Percentiles rank a stretch among this genome's conserved stretches.
These are phyloP conservation scores for Kodamaea plutei DNA, from an alignment of 1,139 yeast species.

Conservation along the genomic window DNA sequence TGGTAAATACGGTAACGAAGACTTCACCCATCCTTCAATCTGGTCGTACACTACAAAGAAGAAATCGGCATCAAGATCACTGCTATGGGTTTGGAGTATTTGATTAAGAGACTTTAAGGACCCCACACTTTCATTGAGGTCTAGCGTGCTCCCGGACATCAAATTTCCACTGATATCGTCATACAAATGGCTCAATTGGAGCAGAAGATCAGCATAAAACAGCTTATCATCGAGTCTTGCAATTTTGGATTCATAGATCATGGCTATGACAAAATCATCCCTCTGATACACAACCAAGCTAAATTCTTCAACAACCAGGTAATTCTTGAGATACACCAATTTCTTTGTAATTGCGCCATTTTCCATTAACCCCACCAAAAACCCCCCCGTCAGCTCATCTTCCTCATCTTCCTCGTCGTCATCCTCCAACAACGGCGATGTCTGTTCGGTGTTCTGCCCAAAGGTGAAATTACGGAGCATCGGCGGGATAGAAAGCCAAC, in stretches of 20 bases:
- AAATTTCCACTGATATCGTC: slow-evolving; percentile 24
- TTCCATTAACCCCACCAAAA: slow-evolving; percentile 23
- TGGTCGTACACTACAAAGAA: slow-evolving; percentile 35
- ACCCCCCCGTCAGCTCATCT: slow-evolving; percentile 20
- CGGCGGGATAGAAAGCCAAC: slow-evolving; percentile 28
- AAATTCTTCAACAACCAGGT: slow-evolving; percentile 21
- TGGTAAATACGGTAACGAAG: slow-evolving; percentile 41
- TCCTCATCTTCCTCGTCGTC: slow-evolving; percentile 15
- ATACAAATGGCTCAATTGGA: slow-evolving; percentile 18
- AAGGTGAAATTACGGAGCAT: slow-evolving; percentile 12
- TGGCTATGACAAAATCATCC: slow-evolving; percentile 21
- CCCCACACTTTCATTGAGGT: slow-evolving; percentile 19
- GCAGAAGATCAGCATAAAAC: slow-evolving; percentile 4
- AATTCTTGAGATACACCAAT: slow-evolving; percentile 23
- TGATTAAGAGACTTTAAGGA: slow-evolving; percentile 29
- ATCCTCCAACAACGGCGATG: slow-evolving; percentile 2
- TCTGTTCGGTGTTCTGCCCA: slow-evolving; percentile 1
- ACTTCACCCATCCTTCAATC: slow-evolving; percentile 23
- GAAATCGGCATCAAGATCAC: slow-evolving; percentile 33
- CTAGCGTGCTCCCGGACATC: slow-evolving; percentile 14
- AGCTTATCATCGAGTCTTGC: slow-evolving; percentile 2
- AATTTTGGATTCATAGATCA: slow-evolving; percentile 30
- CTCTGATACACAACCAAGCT: slow-evolving; percentile 25
- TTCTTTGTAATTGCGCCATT: slow-evolving; percentile 20
- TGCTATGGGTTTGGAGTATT: slow-evolving; percentile 7